Evolutionary conservation across 2,329 filamentous ascomycete genomes (phyloP).

Genomic region (Phialemonium atrogriseum): DNA sequence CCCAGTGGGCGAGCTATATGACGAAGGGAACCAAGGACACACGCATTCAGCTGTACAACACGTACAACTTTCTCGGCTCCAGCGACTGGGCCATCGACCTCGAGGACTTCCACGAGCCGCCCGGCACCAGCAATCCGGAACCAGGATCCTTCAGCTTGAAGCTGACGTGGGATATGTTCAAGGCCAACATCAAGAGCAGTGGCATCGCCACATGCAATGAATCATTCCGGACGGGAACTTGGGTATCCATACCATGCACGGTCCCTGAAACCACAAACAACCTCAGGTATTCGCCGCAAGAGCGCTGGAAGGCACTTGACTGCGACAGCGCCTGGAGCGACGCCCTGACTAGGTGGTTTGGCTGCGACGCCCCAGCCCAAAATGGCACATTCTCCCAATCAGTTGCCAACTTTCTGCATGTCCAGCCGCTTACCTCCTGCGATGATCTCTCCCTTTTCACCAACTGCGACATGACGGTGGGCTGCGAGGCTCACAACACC

Average conservation of each 20-base stretch:
- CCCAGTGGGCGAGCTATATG: slow-evolving; percentile 13
- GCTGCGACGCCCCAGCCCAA: slow-evolving; percentile 9
- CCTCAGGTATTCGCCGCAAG: too few species aligned
- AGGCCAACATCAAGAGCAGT: slow-evolving; percentile 5
- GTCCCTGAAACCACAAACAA: slow-evolving; percentile 1
- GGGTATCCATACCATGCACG: slow-evolving; percentile 15
- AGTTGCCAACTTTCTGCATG: slow-evolving; percentile 5
- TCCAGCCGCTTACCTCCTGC: background rate
- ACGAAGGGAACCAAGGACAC: slow-evolving; percentile 5
- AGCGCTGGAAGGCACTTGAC: slow-evolving; percentile 18
- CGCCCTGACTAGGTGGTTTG: slow-evolving; percentile 13
- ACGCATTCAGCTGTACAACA: slow-evolving; percentile 8
- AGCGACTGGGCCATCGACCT: slow-evolving; percentile 19
- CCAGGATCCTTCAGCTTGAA: background rate
- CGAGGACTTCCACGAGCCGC: slow-evolving; percentile 13
- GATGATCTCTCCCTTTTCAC: background rate
- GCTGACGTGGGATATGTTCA: slow-evolving; percentile 8
- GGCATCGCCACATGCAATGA: slow-evolving; percentile 11
- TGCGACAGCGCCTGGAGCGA: slow-evolving; percentile 18
- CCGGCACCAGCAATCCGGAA: slow-evolving; percentile 3
- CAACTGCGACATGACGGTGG: slow-evolving; percentile 2
- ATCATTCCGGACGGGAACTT: slow-evolving; percentile 13
- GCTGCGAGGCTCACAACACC: slow-evolving; percentile 4
- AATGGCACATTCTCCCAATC: slow-evolving; percentile 10
- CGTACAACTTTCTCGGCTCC: slow-evolving; percentile 11